phyloP scores from a whole-genome alignment of 2,329 filamentous ascomycete genomes.

The Colletotrichum aenigma region DNA sequence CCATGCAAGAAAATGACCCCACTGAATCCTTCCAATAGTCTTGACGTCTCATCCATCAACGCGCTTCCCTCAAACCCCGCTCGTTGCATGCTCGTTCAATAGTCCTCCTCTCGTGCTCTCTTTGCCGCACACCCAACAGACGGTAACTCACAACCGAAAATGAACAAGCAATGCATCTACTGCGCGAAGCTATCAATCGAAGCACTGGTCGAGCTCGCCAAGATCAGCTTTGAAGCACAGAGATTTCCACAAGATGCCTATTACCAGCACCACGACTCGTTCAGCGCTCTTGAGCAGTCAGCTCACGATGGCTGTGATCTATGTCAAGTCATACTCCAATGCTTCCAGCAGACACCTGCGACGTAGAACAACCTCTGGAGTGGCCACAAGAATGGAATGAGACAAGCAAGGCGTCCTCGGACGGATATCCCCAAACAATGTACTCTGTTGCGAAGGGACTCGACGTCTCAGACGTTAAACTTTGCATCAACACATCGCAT shows the following conservation, averaged over 20 bases:
- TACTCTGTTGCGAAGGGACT: neutral
- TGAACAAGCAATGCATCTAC: neutral
- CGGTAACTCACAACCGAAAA: neutral
- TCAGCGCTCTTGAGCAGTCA: neutral
- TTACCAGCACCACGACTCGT: neutral
- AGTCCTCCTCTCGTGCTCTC: neutral
- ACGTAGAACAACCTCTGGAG: neutral
- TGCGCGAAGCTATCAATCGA: neutral
- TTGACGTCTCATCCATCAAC: neutral
- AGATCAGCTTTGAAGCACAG: neutral
- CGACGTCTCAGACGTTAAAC: neutral
- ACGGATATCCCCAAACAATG: neutral
- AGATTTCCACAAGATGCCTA: neutral
- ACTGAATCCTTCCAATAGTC: neutral
- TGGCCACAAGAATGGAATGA: neutral
- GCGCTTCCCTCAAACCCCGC: neutral
- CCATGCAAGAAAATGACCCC: neutral
- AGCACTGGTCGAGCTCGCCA: neutral
- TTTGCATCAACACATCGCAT: neutral
- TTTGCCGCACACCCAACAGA: neutral
- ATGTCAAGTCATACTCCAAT: neutral
- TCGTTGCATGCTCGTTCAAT: neutral
- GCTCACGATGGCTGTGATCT: neutral
- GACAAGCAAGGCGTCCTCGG: rapidly evolving
- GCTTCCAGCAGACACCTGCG: neutral